These are phyloP conservation scores for Alternaria triticina DNA, from an alignment of 2,329 filamentous ascomycete species.

Conservation along the genomic window DNA sequence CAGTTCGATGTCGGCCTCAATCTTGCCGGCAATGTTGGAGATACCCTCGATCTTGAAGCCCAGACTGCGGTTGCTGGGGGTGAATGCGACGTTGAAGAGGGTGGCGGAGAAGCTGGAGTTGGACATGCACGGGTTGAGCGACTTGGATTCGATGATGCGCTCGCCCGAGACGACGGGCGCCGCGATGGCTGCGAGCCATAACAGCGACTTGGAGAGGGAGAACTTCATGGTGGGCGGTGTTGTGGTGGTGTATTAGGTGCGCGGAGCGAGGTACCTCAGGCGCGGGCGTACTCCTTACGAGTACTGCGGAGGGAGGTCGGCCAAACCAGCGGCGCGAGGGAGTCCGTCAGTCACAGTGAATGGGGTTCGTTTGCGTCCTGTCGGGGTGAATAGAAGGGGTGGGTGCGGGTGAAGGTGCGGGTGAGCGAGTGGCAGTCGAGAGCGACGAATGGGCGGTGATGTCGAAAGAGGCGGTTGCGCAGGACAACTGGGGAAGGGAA, in stretches of 20 bases:
- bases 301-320: slow-evolving; percentile 34
- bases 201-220: slow-evolving; percentile 41
- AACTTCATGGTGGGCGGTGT: slow-evolving; percentile 40
- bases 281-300: slow-evolving; percentile 35
- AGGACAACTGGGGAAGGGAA: slow-evolving; percentile 34
- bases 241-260: slow-evolving; percentile 14
- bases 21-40: slow-evolving; percentile 82
- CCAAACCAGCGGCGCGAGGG: slow-evolving; percentile 44
- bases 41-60: slow-evolving; percentile 79
- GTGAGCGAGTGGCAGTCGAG: slow-evolving; percentile 36
- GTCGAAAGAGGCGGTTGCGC: slow-evolving; percentile 28
- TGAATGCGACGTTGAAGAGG: slow-evolving; percentile 84
- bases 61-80: slow-evolving; percentile 74
- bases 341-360: slow-evolving; percentile 7
- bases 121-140: slow-evolving; percentile 82
- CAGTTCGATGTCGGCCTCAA: slow-evolving; percentile 77
- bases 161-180: slow-evolving; percentile 63
- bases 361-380: slow-evolving; percentile 12
- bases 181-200: slow-evolving; percentile 45
- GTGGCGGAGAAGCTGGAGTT: slow-evolving; percentile 88
- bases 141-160: slow-evolving; percentile 72
- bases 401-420: slow-evolving; percentile 14
- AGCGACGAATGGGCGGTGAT: slow-evolving; percentile 27
- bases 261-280: slow-evolving; percentile 20
- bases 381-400: slow-evolving; percentile 1